phyloP scores from a whole-genome alignment of 2,329 filamentous ascomycete genomes.

The Sporothrix pallida region DNA sequence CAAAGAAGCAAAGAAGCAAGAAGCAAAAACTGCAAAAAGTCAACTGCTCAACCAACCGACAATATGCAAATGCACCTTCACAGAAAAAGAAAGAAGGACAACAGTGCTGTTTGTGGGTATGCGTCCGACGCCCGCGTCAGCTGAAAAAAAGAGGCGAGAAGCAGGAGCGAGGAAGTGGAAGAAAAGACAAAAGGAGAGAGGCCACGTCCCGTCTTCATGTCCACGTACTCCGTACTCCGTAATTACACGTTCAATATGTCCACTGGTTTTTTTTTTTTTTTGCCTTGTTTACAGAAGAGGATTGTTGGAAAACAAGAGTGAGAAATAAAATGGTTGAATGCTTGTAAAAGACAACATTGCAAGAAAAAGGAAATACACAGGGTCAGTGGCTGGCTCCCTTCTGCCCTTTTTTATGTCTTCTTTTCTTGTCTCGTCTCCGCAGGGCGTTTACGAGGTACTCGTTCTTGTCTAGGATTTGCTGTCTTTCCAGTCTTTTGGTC shows the following conservation, averaged over 20 bases:
- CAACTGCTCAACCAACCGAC: not conserved
- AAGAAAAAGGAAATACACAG: too few relatives aligned
- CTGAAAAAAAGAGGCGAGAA: constrained; percentile 13
- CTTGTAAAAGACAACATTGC: too few relatives aligned
- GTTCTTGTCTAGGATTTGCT: too few relatives aligned
- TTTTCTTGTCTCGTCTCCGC: too few relatives aligned
- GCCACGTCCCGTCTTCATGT: not conserved
- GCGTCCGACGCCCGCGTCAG: constrained; percentile 3
- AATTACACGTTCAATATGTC: not conserved
- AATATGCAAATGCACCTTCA: not conserved
- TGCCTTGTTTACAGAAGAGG: too few relatives aligned
- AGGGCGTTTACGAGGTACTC: too few relatives aligned
- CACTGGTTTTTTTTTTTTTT: too few relatives aligned
- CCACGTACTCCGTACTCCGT: not conserved
- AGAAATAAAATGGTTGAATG: too few relatives aligned
- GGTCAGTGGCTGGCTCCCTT: too few relatives aligned
- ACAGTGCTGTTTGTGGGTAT: not conserved
- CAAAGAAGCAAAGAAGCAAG: not conserved
- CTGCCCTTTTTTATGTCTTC: too few relatives aligned
- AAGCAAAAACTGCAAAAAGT: not conserved
- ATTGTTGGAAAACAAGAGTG: too few relatives aligned
- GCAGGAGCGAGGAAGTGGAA: not conserved
- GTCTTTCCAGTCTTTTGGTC: too few relatives aligned
- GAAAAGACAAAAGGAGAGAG: not conserved
- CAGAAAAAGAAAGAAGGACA: not conserved